Evolutionary conservation across 2,329 filamentous ascomycete genomes (phyloP), one percentile per base, ranked within the genome.

Genomic region (Colletotrichum camelliae): DNA sequence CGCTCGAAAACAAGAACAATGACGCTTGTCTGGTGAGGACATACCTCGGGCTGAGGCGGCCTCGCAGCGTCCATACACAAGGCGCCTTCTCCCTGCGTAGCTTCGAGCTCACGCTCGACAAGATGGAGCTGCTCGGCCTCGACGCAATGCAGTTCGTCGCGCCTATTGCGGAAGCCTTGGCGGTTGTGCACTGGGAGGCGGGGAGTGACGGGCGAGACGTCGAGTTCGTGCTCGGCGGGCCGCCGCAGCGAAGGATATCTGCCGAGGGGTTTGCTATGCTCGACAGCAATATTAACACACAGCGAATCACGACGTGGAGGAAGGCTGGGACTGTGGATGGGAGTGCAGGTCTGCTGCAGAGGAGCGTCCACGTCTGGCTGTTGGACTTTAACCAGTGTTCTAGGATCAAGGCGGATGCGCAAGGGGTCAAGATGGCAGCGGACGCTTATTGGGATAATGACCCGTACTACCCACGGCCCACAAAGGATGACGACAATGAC

Each of bases 321-420:
- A 60, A 60, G 27, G 24, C 57, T 4, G 24, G 24, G 8, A 7
- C 15, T 5, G 10, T 60, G 3, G 57, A 60, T 18, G 8, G 6
- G 7, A 4, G 5, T 7, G 5, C 57, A 8, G 7, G 18, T 15
- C 7, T 60, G 16, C 18, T 10, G 57, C 24, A 60, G 8, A 60
- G 57, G 3, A 31, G 3, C 8, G 24, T n/a, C 8, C 31, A 5
- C 29, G 57, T 60, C 4, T 60, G 27, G 15, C 10, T 31, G 27
- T 13, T 60, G 57, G 57, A 60, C 12, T 60, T 60, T 13, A 60
- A 60, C 27, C 57, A 60, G 9, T 60, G 57, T 3, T 60, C 57
- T n/a, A 18, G 57, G 5, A 60, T 60, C 57, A 2, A 4, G 57
- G 57, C 57, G 3, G 57, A 60, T 15, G 15, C 57, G 24, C 57